phyloP scores from a whole-genome alignment of 176 grass and related monocot species.

The Cenchrus americanus region DNA sequence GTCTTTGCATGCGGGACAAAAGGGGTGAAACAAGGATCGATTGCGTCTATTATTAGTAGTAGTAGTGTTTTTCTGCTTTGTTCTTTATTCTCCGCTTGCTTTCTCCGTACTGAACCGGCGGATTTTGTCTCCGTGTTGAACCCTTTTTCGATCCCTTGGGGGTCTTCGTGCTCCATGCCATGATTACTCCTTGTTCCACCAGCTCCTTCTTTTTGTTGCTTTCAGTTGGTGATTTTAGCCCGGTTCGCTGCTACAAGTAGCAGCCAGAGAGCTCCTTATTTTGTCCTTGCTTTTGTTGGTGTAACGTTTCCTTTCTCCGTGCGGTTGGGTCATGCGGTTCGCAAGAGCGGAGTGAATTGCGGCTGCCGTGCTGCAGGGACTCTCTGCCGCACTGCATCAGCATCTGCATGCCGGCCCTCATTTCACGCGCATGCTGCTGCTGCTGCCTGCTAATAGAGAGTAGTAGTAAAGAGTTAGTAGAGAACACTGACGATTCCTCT shows the following conservation, averaged over 20 bases:
- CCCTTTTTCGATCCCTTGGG: background rate
- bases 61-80: background rate
- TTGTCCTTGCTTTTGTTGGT: background rate
- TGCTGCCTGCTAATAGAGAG: background rate
- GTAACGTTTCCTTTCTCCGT: background rate
- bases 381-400: background rate
- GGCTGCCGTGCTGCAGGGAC: background rate
- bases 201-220: background rate
- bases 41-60: background rate
- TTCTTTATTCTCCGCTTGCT: slow-evolving; percentile 16
- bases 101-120: slow-evolving; percentile 13
- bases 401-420: background rate
- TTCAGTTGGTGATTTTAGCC: background rate
- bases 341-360: slow-evolving; percentile 30
- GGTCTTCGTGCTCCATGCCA: background rate
- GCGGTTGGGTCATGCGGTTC: slow-evolving; percentile 63
- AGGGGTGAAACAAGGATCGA: background rate
- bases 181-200: background rate
- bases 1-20: background rate
- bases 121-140: background rate
- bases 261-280: background rate
- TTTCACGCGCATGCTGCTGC: background rate
- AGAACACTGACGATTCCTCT: background rate
- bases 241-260: background rate
- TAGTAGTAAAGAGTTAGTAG: too few species aligned